Percentiles rank a stretch among this genome's conserved stretches.
These are phyloP conservation scores for Tulasnella sp. DNA, from an alignment of 768 basidiomycete species.

Conservation along the genomic window DNA sequence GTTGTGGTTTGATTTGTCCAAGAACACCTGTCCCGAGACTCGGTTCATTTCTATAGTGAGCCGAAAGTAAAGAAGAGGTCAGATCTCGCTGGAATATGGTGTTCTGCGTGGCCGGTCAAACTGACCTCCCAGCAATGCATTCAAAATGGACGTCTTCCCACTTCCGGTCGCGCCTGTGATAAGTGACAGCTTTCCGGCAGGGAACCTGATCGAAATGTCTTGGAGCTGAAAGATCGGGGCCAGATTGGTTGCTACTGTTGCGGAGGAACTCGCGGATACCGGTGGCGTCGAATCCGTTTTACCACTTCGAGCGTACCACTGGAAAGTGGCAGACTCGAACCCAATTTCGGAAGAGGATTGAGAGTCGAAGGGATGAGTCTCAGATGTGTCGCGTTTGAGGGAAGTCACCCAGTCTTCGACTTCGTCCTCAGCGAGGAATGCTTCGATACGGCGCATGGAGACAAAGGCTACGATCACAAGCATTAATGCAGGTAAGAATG, in stretches of 20 bases:
- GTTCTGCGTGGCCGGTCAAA: conserved; percentile 11
- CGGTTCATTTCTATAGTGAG: conserved; percentile 51
- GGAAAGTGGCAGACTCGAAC: conserved; percentile 43
- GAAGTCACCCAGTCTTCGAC: conserved; percentile 70
- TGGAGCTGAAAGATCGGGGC: conserved; percentile 39
- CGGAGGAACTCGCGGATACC: not conserved
- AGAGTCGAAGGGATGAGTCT: conserved; percentile 6
- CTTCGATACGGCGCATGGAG: conserved; percentile 71
- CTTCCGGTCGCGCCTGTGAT: conserved; percentile 57
- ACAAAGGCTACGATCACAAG: conserved; percentile 46
- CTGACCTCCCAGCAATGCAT: conserved; percentile 56
- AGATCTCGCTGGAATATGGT: not conserved
- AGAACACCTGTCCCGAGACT: conserved; percentile 38
- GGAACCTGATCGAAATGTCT: conserved; percentile 47
- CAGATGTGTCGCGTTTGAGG: conserved; percentile 29
- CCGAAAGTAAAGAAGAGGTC: not conserved
- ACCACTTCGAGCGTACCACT: conserved; percentile 35
- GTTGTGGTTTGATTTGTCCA: conserved; percentile 45
- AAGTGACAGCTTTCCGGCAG: conserved; percentile 43
- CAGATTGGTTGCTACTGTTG: not conserved
- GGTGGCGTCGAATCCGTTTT: not conserved
- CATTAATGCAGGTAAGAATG: conserved; percentile 11
- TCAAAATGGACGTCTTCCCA: conserved; percentile 54
- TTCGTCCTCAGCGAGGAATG: conserved; percentile 59
- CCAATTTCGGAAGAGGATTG: conserved; percentile 30